Percentiles rank a stretch among this genome's conserved stretches.
Evolutionary conservation across 805 yeast species (phyloP).

Genomic region (Henningerozyma blattae): DNA sequence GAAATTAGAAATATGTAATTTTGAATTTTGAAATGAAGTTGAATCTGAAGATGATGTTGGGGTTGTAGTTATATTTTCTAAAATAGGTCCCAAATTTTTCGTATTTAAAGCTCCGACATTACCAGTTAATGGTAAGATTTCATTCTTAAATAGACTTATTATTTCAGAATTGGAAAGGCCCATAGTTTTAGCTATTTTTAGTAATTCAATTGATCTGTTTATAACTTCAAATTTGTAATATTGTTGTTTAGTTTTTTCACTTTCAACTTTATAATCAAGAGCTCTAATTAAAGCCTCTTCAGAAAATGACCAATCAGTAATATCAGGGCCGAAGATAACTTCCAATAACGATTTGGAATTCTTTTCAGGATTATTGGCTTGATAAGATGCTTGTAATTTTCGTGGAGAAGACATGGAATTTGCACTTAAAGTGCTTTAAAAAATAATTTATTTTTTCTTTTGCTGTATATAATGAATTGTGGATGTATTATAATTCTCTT

Average conservation of each 20-base stretch:
- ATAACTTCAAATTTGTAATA: slow-evolving; percentile 54
- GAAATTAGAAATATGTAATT: too few species aligned
- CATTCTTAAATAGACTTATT: slow-evolving; percentile 38
- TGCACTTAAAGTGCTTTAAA: neutral
- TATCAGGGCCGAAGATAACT: slow-evolving; percentile 39
- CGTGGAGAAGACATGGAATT: too few species aligned
- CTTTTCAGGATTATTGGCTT: neutral
- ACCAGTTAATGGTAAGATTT: neutral
- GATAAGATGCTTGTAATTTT: neutral
- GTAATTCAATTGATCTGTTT: slow-evolving; percentile 45
- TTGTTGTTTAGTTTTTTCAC: slow-evolving; percentile 76
- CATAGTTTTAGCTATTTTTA: slow-evolving; percentile 46
- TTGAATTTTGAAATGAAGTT: neutral
- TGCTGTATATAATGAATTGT: too few species aligned
- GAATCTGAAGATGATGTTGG: too few species aligned
- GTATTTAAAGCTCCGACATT: neutral
- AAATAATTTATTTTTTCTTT: too few species aligned
- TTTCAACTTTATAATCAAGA: slow-evolving; percentile 50
- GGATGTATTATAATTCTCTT: too few species aligned
- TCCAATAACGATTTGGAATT: slow-evolving; percentile 9
- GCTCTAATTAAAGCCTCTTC: slow-evolving; percentile 49
- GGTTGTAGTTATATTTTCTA: too few species aligned
- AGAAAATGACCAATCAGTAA: slow-evolving; percentile 41
- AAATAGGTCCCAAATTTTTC: too few species aligned
- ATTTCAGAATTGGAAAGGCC: slow-evolving; percentile 56